Percentiles rank a stretch among this genome's conserved stretches.
These are phyloP conservation scores for Fusarium sp. DNA, from an alignment of 2,329 filamentous ascomycete species.

Conservation along the genomic window DNA sequence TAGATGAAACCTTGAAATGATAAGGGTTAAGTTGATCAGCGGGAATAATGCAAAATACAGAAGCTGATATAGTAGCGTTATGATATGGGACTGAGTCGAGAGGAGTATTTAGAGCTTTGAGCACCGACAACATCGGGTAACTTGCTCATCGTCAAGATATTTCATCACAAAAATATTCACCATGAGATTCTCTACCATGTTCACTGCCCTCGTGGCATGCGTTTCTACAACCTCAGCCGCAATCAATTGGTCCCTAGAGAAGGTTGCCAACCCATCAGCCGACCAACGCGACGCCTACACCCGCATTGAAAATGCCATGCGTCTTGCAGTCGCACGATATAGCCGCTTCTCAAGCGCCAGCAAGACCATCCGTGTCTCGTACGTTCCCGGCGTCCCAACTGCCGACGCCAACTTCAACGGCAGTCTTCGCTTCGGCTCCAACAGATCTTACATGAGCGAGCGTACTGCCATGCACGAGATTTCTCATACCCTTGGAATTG, in stretches of 20 bases:
- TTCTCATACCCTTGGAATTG: constrained; percentile 61
- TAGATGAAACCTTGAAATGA: constrained; percentile 18
- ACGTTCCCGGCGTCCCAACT: constrained; percentile 59
- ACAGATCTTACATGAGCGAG: constrained; percentile 62
- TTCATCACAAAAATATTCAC: not conserved
- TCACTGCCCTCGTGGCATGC: constrained; percentile 47
- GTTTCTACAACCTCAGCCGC: constrained; percentile 52
- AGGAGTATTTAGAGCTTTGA: not conserved
- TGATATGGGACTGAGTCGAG: not conserved
- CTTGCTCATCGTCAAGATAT: not conserved
- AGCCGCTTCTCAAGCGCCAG: constrained; percentile 49
- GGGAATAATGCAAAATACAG: constrained; percentile 15
- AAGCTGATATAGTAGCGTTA: not conserved
- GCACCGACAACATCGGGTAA: not conserved
- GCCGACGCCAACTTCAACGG: constrained; percentile 61
- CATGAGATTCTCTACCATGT: constrained; percentile 53
- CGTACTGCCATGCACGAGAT: constrained; percentile 63
- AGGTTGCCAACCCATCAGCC: constrained; percentile 54
- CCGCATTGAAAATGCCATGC: constrained; percentile 59
- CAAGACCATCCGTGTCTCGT: constrained; percentile 57
- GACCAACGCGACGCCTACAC: constrained; percentile 60
- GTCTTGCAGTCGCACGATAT: constrained; percentile 56
- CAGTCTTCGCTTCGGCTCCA: constrained; percentile 60
- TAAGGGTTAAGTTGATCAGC: constrained; percentile 11
- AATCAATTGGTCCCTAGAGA: constrained; percentile 56